Percentiles rank a stretch among this genome's conserved stretches.
Conservation (phyloP, 345 rosid species). For the Toxicodendron radicans region DNA sequence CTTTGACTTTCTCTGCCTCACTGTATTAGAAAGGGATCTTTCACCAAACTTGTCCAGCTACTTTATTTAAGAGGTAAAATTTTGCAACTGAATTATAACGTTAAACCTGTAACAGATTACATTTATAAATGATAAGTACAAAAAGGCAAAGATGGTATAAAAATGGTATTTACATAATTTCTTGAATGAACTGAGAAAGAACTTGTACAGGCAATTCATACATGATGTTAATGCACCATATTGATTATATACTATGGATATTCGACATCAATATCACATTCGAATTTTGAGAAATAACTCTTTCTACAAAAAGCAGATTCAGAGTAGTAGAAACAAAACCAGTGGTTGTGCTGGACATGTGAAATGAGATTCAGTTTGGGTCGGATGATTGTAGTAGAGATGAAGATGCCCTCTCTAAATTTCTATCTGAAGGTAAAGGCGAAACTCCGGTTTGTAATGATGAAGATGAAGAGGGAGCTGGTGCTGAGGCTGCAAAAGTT, state of each 20-base stretch:
- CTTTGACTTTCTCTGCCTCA: background rate
- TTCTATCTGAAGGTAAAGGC: slow-evolving; percentile 21
- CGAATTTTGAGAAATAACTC: background rate
- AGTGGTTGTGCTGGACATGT: no score
- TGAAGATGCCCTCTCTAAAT: slow-evolving; percentile 23
- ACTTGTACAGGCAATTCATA: background rate
- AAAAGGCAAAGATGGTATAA: background rate
- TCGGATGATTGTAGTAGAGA: slow-evolving; percentile 14
- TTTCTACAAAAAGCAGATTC: background rate
- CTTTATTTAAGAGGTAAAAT: background rate
- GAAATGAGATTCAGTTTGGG: slow-evolving; percentile 2
- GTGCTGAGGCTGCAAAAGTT: slow-evolving; percentile 33
- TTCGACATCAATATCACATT: background rate
- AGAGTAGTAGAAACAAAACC: background rate
- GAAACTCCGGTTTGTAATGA: slow-evolving; percentile 25
- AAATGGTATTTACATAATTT: background rate
- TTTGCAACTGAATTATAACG: background rate
- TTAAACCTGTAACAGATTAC: background rate
- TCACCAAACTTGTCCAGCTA: background rate
- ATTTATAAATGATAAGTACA: background rate
- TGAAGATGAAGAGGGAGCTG: slow-evolving; percentile 34
- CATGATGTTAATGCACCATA: background rate
- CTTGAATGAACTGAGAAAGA: background rate
- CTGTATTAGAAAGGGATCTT: slow-evolving; percentile 1
- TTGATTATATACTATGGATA: background rate